A percentile compares a stretch with the other conserved stretches of the same genome.
Conservation (phyloP, 495 filamentous ascomycete genomes). For the Tuber umbilicatum region DNA sequence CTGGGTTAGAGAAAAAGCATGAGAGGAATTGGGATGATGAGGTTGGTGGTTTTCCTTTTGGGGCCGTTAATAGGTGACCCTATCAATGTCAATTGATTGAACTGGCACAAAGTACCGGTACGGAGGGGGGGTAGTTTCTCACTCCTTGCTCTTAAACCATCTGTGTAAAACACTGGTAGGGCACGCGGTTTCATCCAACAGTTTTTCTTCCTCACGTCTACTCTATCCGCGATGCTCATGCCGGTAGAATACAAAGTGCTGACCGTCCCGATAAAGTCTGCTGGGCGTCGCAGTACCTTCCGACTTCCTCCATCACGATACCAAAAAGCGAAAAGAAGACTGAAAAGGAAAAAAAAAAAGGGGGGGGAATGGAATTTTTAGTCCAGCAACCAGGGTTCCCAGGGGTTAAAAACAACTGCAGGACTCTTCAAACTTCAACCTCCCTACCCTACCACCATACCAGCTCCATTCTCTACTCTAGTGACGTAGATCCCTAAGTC, state of each 20-base stretch:
- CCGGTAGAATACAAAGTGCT: conserved; percentile 2
- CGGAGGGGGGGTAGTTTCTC: neutral
- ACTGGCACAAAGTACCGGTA: conserved; percentile 1
- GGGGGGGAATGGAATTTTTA: neutral
- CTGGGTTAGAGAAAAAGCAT: neutral
- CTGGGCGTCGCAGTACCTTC: neutral
- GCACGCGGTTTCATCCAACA: neutral
- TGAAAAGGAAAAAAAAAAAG: neutral
- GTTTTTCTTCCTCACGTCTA: neutral
- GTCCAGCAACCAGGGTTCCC: neutral
- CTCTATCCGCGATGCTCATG: neutral
- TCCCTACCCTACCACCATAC: conserved; percentile 2
- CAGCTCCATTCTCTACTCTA: neutral
- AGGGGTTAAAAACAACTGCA: conserved; percentile 2
- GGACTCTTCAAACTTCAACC: conserved; percentile 15
- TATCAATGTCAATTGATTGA: conserved; percentile 6
- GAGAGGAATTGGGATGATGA: neutral
- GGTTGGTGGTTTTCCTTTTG: neutral
- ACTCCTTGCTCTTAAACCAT: neutral
- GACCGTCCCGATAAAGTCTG: neutral
- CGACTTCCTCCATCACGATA: neutral
- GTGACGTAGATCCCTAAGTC: conserved; percentile 13
- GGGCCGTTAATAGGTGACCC: neutral
- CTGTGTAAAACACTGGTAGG: neutral
- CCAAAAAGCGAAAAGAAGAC: neutral